phyloP scores from a whole-genome alignment of 441 rosid species.

The Breynia disticha region DNA sequence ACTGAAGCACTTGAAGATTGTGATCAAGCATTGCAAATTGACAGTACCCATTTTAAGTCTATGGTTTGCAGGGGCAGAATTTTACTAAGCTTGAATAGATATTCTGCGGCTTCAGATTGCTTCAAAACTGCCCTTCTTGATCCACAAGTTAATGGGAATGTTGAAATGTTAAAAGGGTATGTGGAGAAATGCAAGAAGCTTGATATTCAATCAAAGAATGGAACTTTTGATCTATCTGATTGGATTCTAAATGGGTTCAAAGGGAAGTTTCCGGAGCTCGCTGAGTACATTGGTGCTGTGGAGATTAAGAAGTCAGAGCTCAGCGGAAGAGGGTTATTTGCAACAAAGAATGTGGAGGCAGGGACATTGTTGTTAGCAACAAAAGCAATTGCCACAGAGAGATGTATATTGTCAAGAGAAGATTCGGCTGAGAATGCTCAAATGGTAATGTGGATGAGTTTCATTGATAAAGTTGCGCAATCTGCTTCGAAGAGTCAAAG shows the following conservation, averaged over 20 bases:
- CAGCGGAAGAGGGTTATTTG: constrained; percentile 83
- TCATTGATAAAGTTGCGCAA: constrained; percentile 44
- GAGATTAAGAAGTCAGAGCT: constrained; percentile 50
- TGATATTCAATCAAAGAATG: constrained; percentile 63
- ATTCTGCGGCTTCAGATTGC: constrained; percentile 56
- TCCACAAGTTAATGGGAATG: constrained; percentile 43
- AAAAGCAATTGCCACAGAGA: constrained; percentile 64
- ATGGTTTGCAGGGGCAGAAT: constrained; percentile 73
- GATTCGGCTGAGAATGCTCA: constrained; percentile 50
- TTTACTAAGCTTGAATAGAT: constrained; percentile 49
- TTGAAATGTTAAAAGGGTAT: constrained; percentile 41
- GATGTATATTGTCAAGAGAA: constrained; percentile 54
- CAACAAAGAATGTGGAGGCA: constrained; percentile 49
- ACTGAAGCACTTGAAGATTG: constrained; percentile 50
- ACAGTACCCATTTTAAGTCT: constrained; percentile 67
- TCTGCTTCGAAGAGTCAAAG: constrained; percentile 34
- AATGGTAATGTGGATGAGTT: constrained; percentile 82
- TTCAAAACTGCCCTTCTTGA: constrained; percentile 49
- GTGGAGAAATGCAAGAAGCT: constrained; percentile 72
- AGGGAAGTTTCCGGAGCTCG: constrained; percentile 58
- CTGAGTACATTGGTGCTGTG: constrained; percentile 58
- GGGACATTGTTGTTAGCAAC: constrained; percentile 59
- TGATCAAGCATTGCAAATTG: constrained; percentile 48
- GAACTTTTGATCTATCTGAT: constrained; percentile 71
- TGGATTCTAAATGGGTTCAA: constrained; percentile 64